Percentiles rank a stretch among this genome's conserved stretches.
Evolutionary conservation across 73 alveolate species (phyloP).

Genomic region (Paraurostyla sp.): DNA sequence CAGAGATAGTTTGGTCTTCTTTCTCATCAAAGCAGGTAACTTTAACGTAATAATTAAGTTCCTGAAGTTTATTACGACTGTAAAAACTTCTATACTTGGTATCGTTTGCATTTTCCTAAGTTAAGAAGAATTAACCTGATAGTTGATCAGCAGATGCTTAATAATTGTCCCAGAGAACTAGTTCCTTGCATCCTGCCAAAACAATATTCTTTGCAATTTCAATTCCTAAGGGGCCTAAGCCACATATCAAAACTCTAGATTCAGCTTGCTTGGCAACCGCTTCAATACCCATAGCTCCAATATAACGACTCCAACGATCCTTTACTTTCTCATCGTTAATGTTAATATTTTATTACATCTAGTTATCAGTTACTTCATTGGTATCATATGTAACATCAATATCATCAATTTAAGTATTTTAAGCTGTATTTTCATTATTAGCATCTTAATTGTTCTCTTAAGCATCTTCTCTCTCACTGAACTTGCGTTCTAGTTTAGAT

Average conservation of each 20-base stretch:
- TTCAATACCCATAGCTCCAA: slow-evolving; percentile 98
- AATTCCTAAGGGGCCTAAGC: slow-evolving; percentile 94
- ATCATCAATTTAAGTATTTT: slow-evolving; percentile 67
- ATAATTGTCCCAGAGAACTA: slow-evolving; percentile 86
- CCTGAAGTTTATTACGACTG: slow-evolving; percentile 80
- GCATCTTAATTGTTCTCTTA: not conserved
- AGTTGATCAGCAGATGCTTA: slow-evolving; percentile 70
- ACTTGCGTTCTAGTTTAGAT: not conserved
- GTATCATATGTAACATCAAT: slow-evolving; percentile 87
- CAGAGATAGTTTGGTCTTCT: slow-evolving; percentile 42
- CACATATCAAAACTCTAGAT: slow-evolving; percentile 85
- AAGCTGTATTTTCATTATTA: slow-evolving; percentile 6
- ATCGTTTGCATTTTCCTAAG: slow-evolving; percentile 78
- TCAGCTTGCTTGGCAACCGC: slow-evolving; percentile 94
- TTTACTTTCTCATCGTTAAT: slow-evolving; percentile 86
- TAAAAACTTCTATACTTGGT: slow-evolving; percentile 86
- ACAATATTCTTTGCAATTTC: slow-evolving; percentile 97
- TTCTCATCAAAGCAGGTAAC: slow-evolving; percentile 69
- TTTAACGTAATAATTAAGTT: slow-evolving; percentile 93
- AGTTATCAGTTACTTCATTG: slow-evolving; percentile 34
- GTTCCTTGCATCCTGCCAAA: slow-evolving; percentile 94
- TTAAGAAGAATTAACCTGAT: slow-evolving; percentile 91
- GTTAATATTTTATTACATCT: slow-evolving; percentile 70
- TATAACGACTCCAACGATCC: slow-evolving; percentile 97
- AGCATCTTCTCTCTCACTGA: slow-evolving; percentile 19